phyloP scores from a whole-genome alignment of 495 filamentous ascomycete genomes.

The Annulohypoxylon nitens region DNA sequence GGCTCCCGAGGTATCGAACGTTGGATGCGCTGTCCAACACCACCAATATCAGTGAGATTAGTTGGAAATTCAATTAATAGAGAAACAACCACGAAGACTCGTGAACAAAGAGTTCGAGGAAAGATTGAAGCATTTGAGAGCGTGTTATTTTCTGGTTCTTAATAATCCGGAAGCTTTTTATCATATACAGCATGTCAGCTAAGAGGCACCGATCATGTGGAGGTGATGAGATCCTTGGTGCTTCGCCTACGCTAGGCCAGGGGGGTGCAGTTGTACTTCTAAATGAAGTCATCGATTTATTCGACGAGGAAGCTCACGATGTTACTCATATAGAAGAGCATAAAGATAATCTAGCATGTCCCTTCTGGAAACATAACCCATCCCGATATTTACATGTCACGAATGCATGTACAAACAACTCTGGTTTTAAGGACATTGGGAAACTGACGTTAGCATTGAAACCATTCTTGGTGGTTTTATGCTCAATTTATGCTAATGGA shows the following conservation, averaged over 20 bases:
- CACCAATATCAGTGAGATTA: constrained; percentile 30
- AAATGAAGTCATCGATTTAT: constrained; percentile 12
- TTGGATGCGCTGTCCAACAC: constrained; percentile 45
- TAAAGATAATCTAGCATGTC: constrained; percentile 36
- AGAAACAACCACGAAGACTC: constrained; percentile 1
- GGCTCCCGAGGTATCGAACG: constrained; percentile 34
- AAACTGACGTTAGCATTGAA: constrained; percentile 38
- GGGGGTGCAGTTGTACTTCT: background rate
- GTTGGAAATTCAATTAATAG: constrained; percentile 12
- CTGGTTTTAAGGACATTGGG: constrained; percentile 38
- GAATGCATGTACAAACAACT: constrained; percentile 35
- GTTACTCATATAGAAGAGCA: constrained; percentile 16
- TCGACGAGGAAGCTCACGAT: background rate
- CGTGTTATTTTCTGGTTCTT: constrained; percentile 19
- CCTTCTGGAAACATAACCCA: constrained; percentile 40
- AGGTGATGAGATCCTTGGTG: constrained; percentile 1
- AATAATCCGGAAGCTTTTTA: background rate
- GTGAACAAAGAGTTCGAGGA: constrained; percentile 13
- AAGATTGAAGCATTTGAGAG: constrained; percentile 26
- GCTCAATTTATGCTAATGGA: background rate
- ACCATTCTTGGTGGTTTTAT: background rate
- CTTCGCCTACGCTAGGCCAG: background rate
- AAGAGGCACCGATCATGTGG: background rate
- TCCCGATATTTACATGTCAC: constrained; percentile 33
- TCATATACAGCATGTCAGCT: constrained; percentile 2